Conservation (phyloP, 176 grass and related monocot species). For the Oryza meyeriana region DNA sequence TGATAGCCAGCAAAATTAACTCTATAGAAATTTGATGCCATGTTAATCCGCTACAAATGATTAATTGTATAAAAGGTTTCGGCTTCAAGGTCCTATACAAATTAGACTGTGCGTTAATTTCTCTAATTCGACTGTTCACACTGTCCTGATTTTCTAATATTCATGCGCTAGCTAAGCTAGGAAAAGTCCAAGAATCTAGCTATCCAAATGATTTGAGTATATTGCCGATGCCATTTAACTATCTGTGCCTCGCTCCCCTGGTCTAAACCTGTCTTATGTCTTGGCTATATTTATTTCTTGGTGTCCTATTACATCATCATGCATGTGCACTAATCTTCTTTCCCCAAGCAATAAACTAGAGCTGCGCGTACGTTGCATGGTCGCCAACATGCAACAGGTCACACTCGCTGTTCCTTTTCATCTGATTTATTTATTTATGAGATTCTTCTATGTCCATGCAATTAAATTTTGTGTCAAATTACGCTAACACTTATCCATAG, state of each 20-base stretch:
- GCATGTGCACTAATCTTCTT: background rate
- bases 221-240: background rate
- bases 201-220: background rate
- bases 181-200: background rate
- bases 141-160: background rate
- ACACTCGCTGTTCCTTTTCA: background rate
- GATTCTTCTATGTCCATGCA: background rate
- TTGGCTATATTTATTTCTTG: background rate
- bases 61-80: background rate
- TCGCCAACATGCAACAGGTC: background rate
- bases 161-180: background rate
- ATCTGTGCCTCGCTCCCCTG: background rate
- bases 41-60: no score
- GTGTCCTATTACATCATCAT: background rate
- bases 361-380: background rate
- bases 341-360: background rate
- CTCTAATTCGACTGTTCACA: background rate
- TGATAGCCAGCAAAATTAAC: no score
- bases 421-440: background rate
- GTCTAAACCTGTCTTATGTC: background rate
- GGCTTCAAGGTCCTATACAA: background rate
- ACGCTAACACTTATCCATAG: background rate
- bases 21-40: no score
- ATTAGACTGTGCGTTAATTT: background rate
- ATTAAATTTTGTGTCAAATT: background rate